These are phyloP conservation scores for Gliomastix tumulicola DNA, from an alignment of 2,329 filamentous ascomycete species.

Conservation along the genomic window DNA sequence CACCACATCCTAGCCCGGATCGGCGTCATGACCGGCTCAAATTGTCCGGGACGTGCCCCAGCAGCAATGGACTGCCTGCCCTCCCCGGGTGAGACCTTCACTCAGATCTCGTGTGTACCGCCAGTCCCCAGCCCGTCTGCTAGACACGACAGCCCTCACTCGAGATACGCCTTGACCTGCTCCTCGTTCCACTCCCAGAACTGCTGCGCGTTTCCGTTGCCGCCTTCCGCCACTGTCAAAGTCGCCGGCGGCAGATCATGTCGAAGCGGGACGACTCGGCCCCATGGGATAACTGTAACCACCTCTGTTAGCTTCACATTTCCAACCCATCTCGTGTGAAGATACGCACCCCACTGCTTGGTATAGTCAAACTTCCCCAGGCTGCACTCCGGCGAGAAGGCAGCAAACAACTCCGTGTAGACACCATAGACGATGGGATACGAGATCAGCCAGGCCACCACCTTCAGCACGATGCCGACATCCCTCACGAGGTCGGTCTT, in stretches of 20 bases:
- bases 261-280: slow-evolving; percentile 18
- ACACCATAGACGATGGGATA: slow-evolving; percentile 29
- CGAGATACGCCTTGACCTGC: slow-evolving; percentile 15
- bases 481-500: slow-evolving; percentile 19
- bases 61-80: no score
- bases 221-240: slow-evolving; percentile 19
- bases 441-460: slow-evolving; percentile 9
- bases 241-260: slow-evolving; percentile 13
- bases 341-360: no score
- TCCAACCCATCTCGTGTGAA: no score
- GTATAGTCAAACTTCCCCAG: slow-evolving; percentile 12
- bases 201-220: slow-evolving; percentile 16
- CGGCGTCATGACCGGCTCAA: no score
- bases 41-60: no score
- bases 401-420: slow-evolving; percentile 40
- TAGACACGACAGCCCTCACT: no score
- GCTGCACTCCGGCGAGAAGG: slow-evolving; percentile 33
- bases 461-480: slow-evolving; percentile 7
- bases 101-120: no score
- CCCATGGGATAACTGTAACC: slow-evolving; percentile 9
- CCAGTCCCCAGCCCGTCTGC: no score
- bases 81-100: no score
- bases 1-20: no score
- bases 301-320: no score
- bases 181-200: slow-evolving; percentile 27